Percentiles rank a stretch among this genome's conserved stretches.
phyloP scores from a whole-genome alignment of 2,329 filamentous ascomycete genomes.

The Diaporthe vexans region DNA sequence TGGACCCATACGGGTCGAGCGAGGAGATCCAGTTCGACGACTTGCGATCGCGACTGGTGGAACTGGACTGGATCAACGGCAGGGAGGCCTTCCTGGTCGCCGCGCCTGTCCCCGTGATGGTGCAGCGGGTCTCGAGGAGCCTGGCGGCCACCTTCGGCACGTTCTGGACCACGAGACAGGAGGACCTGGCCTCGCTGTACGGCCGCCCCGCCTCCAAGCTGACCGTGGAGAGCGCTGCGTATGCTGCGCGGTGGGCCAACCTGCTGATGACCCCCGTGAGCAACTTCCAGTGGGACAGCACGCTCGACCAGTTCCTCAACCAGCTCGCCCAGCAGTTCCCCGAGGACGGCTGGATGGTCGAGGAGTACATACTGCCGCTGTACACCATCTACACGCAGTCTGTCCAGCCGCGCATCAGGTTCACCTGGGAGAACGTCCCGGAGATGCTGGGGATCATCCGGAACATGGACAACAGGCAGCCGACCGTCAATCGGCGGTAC shows the following conservation, averaged over 20 bases:
- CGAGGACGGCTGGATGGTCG: conserved; percentile 80
- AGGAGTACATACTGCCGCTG: conserved; percentile 76
- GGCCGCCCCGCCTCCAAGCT: conserved; percentile 68
- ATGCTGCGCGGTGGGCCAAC: conserved; percentile 80
- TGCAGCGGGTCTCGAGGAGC: conserved; percentile 83
- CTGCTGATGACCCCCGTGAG: conserved; percentile 67
- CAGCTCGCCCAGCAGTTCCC: conserved; percentile 75
- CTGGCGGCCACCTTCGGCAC: conserved; percentile 80
- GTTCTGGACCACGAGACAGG: conserved; percentile 48
- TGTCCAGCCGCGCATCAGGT: conserved; percentile 48
- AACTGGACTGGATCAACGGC: conserved; percentile 59
- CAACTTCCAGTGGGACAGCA: conserved; percentile 69
- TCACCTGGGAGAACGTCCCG: conserved; percentile 53
- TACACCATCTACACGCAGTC: conserved; percentile 60
- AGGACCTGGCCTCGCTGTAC: conserved; percentile 54
- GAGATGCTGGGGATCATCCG: conserved; percentile 57
- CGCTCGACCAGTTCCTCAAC: conserved; percentile 74
- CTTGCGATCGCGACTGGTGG: conserved; percentile 71
- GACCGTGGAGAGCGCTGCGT: conserved; percentile 69
- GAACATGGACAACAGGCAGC: conserved; percentile 59
- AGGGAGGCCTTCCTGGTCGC: conserved; percentile 71
- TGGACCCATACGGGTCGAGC: conserved; percentile 83
- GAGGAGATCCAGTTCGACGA: conserved; percentile 74
- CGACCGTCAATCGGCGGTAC: conserved; percentile 52
- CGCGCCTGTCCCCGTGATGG: conserved; percentile 75